Evolutionary conservation across 257 asterid genomes (phyloP), one percentile per base, ranked within the genome.

Genomic region (Scutellaria galericulata): DNA sequence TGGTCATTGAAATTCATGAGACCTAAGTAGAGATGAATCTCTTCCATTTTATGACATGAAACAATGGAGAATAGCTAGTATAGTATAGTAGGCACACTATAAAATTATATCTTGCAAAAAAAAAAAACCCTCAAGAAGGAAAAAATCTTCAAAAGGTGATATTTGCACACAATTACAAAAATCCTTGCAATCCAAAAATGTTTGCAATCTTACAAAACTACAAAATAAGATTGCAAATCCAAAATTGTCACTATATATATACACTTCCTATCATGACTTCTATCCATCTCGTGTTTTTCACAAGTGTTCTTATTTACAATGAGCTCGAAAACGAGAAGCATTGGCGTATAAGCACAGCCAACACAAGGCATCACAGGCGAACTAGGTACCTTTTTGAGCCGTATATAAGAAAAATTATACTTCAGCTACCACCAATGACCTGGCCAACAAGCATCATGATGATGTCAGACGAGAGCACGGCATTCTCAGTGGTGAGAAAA

Each of bases 401-500:
- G 37, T 31, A 31, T 31, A 31, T 31, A 3, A 31, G 37, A 31
- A 31, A 31, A 31, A 31, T 31, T 31, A 3, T 31, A 2, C 37
- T 31, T 31, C 37, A 2, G 37, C 4, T 0, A 2, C 37, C 37
- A 31, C 5, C 75, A 68, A 9, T 5, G 22, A 18, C 35, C 7
- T 22, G 53, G 3, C 15, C 67, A 67, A 57, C 45, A 6, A 22
- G 46, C 42, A 24, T 14, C 50, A 14, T 40, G 15, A 82, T 31
- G 60, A 75, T 22, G 82, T 70, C 75, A 85, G 48, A 20, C 96
- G 86, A 47, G 91, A 86, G 86, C 96, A 91, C 2, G 92, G 88
- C 97, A 91, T 94, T 82, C 87, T 75, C 20, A 89, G 79, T 0
- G 97, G 99, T 58, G 99, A 91, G 79, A 94, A 89, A 1, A 94